Conservation (phyloP, 2,329 filamentous ascomycete genomes). For the Fusarium humuli region DNA sequence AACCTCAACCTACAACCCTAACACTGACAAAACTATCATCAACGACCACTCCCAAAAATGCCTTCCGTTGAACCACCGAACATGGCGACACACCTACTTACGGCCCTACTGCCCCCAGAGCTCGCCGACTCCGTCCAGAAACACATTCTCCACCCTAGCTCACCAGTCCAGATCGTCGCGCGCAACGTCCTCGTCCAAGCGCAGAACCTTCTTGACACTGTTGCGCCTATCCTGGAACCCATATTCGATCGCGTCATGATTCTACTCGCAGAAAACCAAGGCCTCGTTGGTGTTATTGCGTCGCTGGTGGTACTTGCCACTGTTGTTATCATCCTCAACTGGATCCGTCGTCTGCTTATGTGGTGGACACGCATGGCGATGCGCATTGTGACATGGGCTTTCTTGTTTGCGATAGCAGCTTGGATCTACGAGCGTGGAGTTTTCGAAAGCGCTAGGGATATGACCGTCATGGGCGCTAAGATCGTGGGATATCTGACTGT, state of each 20-base stretch:
- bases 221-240: slow-evolving; percentile 58
- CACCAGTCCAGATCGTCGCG: slow-evolving; percentile 58
- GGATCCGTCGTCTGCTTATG: slow-evolving; percentile 77
- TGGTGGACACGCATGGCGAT: slow-evolving; percentile 80
- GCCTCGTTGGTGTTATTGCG: slow-evolving; percentile 49
- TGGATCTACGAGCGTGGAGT: slow-evolving; percentile 74
- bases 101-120: slow-evolving; percentile 59
- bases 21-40: neutral
- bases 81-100: slow-evolving; percentile 52
- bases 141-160: slow-evolving; percentile 60
- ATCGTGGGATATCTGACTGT: slow-evolving; percentile 60
- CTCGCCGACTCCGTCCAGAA: slow-evolving; percentile 58
- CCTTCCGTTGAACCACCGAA: slow-evolving; percentile 49
- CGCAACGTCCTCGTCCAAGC: slow-evolving; percentile 50
- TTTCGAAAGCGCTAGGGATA: slow-evolving; percentile 72
- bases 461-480: slow-evolving; percentile 57
- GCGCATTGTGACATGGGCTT: slow-evolving; percentile 72
- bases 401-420: slow-evolving; percentile 64
- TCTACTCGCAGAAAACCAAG: slow-evolving; percentile 52
- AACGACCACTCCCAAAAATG: slow-evolving; percentile 9
- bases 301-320: slow-evolving; percentile 57
- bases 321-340: slow-evolving; percentile 75
- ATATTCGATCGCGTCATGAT: slow-evolving; percentile 55
- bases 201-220: slow-evolving; percentile 46
- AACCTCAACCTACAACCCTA: slow-evolving; percentile 10